Conservation (phyloP, 257 asterid genomes). For the Apocynum venetum region DNA sequence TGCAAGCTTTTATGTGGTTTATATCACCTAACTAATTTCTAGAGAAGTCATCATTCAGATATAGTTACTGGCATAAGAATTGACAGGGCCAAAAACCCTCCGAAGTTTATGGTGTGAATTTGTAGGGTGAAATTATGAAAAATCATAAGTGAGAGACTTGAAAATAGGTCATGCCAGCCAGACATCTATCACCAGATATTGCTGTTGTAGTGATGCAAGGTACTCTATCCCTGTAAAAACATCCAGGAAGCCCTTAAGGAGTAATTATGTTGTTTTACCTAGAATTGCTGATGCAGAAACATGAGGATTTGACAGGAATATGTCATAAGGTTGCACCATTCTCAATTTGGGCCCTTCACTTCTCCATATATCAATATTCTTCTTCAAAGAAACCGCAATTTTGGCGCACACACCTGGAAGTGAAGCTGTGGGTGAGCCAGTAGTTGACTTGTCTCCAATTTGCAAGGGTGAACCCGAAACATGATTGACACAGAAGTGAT, state of each 20-base stretch:
- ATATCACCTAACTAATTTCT: too few species aligned
- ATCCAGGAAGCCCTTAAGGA: neutral
- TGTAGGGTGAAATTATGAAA: neutral
- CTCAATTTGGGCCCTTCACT: constrained; percentile 64
- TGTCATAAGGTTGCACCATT: constrained; percentile 78
- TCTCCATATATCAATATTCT: constrained; percentile 59
- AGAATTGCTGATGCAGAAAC: constrained; percentile 59
- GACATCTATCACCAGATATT: neutral
- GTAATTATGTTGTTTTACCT: constrained; percentile 39
- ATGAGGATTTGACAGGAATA: constrained; percentile 69
- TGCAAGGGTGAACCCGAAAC: constrained; percentile 50
- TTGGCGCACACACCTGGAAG: constrained; percentile 66
- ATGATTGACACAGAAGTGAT: constrained; percentile 60
- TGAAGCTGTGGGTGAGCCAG: constrained; percentile 37
- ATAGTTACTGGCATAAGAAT: neutral
- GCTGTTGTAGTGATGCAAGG: neutral
- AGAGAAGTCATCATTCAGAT: too few species aligned
- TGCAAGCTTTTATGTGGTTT: too few species aligned
- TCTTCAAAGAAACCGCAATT: constrained; percentile 59
- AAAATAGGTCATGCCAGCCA: neutral
- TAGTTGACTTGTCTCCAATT: constrained; percentile 28
- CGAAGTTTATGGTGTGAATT: neutral
- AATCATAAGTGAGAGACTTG: neutral
- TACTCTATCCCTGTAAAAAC: neutral
- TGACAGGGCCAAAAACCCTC: neutral